A percentile compares a stretch with the other conserved stretches of the same genome.
These are phyloP conservation scores for Aristolochia fimbriata DNA, from an alignment of 164 flowering plant genomes.

Conservation along the genomic window DNA sequence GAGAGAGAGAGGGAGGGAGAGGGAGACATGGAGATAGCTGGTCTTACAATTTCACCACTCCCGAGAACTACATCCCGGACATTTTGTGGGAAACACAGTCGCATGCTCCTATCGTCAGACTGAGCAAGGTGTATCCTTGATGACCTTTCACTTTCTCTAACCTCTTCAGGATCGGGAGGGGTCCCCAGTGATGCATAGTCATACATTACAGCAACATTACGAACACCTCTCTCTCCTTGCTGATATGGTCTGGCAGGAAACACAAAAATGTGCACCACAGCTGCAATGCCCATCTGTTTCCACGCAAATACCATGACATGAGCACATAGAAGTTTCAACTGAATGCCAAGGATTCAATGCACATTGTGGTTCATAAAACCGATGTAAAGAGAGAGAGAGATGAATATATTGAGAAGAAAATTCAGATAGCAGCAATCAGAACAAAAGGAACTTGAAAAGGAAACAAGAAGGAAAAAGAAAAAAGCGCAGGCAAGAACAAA, in stretches of 20 bases:
- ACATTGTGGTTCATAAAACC: too few relatives aligned
- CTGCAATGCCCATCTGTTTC: conserved; percentile 90
- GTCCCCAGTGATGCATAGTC: conserved; percentile 87
- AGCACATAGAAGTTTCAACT: background rate
- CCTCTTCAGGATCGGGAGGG: conserved; percentile 94
- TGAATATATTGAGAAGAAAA: too few relatives aligned
- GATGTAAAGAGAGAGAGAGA: too few relatives aligned
- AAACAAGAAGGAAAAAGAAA: too few relatives aligned
- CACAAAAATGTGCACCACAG: conserved; percentile 85
- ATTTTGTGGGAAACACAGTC: conserved; percentile 69
- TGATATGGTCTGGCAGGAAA: conserved; percentile 91
- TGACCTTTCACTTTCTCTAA: conserved; percentile 60
- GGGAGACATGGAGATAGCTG: background rate
- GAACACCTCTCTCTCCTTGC: conserved; percentile 92
- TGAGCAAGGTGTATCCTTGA: conserved; percentile 43
- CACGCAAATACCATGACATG: background rate
- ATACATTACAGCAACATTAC: conserved; percentile 83
- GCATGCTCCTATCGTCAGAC: conserved; percentile 54
- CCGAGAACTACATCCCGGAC: conserved; percentile 93
- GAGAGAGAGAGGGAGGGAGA: background rate
- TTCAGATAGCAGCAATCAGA: too few relatives aligned
- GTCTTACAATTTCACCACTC: conserved; percentile 88
- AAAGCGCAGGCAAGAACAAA: too few relatives aligned
- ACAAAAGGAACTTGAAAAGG: too few relatives aligned
- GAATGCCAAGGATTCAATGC: background rate